A percentile compares a stretch with the other conserved stretches of the same genome.
These are phyloP conservation scores for Fusarium xyrophilum DNA, from an alignment of 2,329 filamentous ascomycete species.

Conservation along the genomic window DNA sequence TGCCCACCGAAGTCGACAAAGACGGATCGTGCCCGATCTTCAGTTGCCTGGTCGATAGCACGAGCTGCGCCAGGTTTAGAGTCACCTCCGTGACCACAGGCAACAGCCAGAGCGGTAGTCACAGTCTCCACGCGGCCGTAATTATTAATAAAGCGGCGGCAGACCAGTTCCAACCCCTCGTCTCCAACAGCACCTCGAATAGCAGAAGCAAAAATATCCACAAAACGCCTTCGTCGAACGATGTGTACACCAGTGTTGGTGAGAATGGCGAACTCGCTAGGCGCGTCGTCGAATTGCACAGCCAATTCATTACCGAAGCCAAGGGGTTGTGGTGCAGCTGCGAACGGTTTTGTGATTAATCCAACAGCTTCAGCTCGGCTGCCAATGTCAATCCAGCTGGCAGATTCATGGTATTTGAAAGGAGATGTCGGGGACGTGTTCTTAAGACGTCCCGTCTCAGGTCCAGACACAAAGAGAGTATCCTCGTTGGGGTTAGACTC, in stretches of 20 bases:
- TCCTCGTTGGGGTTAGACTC: conserved; percentile 68
- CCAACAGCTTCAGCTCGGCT: conserved; percentile 80
- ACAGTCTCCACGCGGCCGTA: conserved; percentile 92
- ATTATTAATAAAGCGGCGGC: conserved; percentile 81
- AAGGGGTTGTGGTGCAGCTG: conserved; percentile 69
- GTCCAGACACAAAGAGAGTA: conserved; percentile 80
- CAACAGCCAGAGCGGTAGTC: conserved; percentile 89
- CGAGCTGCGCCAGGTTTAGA: conserved; percentile 72
- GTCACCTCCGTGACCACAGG: conserved; percentile 91
- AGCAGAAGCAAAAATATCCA: conserved; percentile 88
- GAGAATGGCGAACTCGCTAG: conserved; percentile 86
- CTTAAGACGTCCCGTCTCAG: conserved; percentile 87
- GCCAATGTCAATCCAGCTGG: conserved; percentile 78
- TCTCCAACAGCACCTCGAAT: conserved; percentile 76
- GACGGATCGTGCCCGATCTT: conserved; percentile 82
- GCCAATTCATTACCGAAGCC: conserved; percentile 96
- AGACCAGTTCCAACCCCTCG: conserved; percentile 81
- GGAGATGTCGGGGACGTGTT: conserved; percentile 59
- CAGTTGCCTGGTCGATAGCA: conserved; percentile 81
- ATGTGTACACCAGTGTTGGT: conserved; percentile 92
- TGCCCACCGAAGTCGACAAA: conserved; percentile 95
- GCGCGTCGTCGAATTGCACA: conserved; percentile 87
- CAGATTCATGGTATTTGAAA: conserved; percentile 76
- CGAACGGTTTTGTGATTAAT: conserved; percentile 74
- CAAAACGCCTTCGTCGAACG: conserved; percentile 80